These are phyloP conservation scores for Dendrobium catenatum DNA, from an alignment of 106 monocot species.

Conservation along the genomic window DNA sequence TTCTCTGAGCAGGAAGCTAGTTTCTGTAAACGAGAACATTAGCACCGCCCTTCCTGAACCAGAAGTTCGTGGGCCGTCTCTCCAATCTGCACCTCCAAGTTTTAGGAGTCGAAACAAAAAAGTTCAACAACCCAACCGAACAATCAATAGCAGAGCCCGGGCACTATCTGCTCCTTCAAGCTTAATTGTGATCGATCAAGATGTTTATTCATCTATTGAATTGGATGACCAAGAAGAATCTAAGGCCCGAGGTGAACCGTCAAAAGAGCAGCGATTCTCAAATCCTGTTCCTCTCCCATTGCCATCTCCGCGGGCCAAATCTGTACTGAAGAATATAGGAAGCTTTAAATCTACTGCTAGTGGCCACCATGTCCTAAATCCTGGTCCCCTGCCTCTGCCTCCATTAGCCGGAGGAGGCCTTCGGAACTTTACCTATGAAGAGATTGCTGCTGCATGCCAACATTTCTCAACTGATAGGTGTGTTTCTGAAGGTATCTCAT, in stretches of 20 bases:
- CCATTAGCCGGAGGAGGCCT: conserved; percentile 49
- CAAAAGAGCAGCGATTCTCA: conserved; percentile 48
- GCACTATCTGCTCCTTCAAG: conserved; percentile 89
- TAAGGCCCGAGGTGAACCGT: conserved; percentile 17
- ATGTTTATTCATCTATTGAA: conserved; percentile 34
- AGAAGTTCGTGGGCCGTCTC: conserved; percentile 36
- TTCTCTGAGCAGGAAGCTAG: conserved; percentile 17
- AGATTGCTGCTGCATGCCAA: conserved; percentile 70
- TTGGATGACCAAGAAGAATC: conserved; percentile 57
- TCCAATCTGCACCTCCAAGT: conserved; percentile 94
- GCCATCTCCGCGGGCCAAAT: conserved; percentile 37
- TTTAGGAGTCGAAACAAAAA: conserved; percentile 60
- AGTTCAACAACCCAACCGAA: conserved; percentile 21
- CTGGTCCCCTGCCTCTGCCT: conserved; percentile 83
- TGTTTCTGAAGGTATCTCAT: conserved; percentile 65
- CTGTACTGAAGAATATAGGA: conserved; percentile 42
- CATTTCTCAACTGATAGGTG: conserved; percentile 61
- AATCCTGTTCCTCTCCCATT: conserved; percentile 80
- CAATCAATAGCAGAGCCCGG: conserved; percentile 36
- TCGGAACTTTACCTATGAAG: conserved; percentile 71
- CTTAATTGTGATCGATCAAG: conserved; percentile 45
- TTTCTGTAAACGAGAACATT: conserved; percentile 17
- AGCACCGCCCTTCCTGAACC: conserved; percentile 61
- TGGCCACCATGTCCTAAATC: conserved; percentile 20
- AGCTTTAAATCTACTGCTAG: conserved; percentile 62